These are phyloP conservation scores for Malassezia dermatis DNA, from an alignment of 1,284 basidiomycete genomes.

Conservation along the genomic window DNA sequence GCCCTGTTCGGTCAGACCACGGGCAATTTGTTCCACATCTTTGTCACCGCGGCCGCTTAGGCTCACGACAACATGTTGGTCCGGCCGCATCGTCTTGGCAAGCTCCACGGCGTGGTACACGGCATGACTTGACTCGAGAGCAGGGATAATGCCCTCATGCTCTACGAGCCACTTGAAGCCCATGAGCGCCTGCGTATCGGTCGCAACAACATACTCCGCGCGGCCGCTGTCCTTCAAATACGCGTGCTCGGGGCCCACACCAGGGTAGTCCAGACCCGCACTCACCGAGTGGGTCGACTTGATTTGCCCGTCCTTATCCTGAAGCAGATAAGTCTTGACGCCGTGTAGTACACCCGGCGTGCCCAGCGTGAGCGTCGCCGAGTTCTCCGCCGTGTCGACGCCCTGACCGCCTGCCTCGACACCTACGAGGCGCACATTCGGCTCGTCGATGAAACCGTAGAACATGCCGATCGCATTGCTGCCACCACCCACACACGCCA, in stretches of 20 bases:
- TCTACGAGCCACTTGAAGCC: slow-evolving; percentile 87
- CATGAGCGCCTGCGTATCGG: slow-evolving; percentile 80
- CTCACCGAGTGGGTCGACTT: slow-evolving; percentile 94
- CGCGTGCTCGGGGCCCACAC: slow-evolving; percentile 93
- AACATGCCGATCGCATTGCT: slow-evolving; percentile 79
- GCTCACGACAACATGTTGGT: slow-evolving; percentile 70
- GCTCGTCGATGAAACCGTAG: slow-evolving; percentile 36
- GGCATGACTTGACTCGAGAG: slow-evolving; percentile 89
- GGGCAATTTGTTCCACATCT: slow-evolving; percentile 81
- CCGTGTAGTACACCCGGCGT: slow-evolving; percentile 91
- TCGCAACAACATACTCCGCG: slow-evolving; percentile 84
- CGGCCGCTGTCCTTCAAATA: slow-evolving; percentile 88
- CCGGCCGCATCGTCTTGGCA: slow-evolving; percentile 73
- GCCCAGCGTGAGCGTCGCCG: slow-evolving; percentile 81
- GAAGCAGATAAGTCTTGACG: slow-evolving; percentile 85
- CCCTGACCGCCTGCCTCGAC: slow-evolving; percentile 57
- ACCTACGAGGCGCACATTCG: slow-evolving; percentile 37
- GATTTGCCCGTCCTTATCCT: slow-evolving; percentile 79
- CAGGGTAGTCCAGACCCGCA: slow-evolving; percentile 62
- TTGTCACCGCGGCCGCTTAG: slow-evolving; percentile 72
- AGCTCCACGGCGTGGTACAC: slow-evolving; percentile 80
- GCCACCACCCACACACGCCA: slow-evolving; percentile 95
- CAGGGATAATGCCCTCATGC: slow-evolving; percentile 92
- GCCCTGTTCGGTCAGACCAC: slow-evolving; percentile 48
- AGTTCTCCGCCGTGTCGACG: slow-evolving; percentile 71